Evolutionary conservation across 768 basidiomycete species (phyloP).

Genomic region (Serendipita sp.): DNA sequence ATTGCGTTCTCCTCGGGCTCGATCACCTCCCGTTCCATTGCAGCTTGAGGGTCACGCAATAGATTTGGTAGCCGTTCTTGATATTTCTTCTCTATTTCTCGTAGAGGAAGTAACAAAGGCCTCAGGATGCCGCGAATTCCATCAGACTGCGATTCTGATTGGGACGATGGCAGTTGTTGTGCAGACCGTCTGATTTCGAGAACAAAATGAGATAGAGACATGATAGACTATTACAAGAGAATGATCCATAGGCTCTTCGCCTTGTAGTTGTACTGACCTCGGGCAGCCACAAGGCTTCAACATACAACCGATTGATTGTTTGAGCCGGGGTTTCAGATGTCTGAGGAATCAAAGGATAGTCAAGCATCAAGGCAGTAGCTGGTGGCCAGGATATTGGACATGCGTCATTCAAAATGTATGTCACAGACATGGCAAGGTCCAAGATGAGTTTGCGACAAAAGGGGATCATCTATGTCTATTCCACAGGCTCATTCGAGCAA

Average conservation of each 20-base stretch:
- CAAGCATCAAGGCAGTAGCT: slow-evolving; percentile 2
- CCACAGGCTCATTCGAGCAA: background rate
- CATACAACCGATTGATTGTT: background rate
- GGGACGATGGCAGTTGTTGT: background rate
- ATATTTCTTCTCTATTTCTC: background rate
- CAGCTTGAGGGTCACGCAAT: background rate
- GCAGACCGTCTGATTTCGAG: background rate
- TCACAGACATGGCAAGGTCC: background rate
- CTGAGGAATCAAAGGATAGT: slow-evolving; percentile 6
- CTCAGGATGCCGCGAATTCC: background rate
- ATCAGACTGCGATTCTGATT: background rate
- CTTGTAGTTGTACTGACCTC: background rate
- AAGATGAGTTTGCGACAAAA: background rate
- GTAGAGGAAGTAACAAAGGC: slow-evolving; percentile 2
- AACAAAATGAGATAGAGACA: background rate
- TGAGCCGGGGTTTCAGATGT: background rate
- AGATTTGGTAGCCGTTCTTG: background rate
- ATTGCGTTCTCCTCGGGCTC: background rate
- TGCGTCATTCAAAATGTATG: background rate
- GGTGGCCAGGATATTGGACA: background rate
- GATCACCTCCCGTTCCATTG: background rate
- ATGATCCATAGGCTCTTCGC: background rate
- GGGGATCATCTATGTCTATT: background rate
- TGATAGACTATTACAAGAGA: background rate
- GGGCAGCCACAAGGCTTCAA: slow-evolving; percentile 3